A percentile compares a stretch with the other conserved stretches of the same genome.
Evolutionary conservation across 2,329 filamentous ascomycete species (phyloP).

Genomic region (Xylaria multiplex): DNA sequence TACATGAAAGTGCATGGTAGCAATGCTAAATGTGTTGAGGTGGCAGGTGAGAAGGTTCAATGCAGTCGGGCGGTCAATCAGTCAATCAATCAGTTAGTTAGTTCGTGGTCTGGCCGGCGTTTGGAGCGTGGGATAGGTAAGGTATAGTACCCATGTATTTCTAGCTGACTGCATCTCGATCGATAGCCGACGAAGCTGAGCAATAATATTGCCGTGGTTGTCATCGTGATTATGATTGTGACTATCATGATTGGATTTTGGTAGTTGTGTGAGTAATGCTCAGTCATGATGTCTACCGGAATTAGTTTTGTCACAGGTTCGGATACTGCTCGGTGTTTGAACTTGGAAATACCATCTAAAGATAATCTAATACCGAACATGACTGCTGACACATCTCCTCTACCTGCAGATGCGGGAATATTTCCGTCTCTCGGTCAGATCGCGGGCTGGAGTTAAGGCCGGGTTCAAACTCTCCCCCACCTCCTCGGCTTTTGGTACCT

Average conservation of each 20-base stretch:
- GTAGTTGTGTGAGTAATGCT: slow-evolving; percentile 28
- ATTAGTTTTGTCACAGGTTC: neutral
- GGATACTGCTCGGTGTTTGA: slow-evolving; percentile 27
- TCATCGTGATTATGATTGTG: slow-evolving; percentile 7
- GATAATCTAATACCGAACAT: neutral
- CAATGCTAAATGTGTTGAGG: too few species aligned
- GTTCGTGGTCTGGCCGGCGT: slow-evolving; percentile 1
- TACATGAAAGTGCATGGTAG: too few species aligned
- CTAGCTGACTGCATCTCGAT: neutral
- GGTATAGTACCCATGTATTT: neutral
- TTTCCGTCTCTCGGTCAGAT: slow-evolving; percentile 27
- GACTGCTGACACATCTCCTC: slow-evolving; percentile 15
- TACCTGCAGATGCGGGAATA: neutral
- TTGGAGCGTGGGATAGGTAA: neutral
- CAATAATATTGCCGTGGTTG: slow-evolving; percentile 7
- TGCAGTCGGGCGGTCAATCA: too few species aligned
- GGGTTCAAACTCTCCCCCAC: slow-evolving; percentile 5
- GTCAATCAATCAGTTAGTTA: too few species aligned
- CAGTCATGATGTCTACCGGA: slow-evolving; percentile 16
- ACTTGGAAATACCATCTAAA: slow-evolving; percentile 15
- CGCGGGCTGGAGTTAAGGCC: slow-evolving; percentile 34
- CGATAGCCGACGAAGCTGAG: slow-evolving; percentile 16
- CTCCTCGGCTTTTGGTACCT: slow-evolving; percentile 12
- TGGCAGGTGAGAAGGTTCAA: too few species aligned
- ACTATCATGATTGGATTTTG: slow-evolving; percentile 3